Evolutionary conservation across 345 rosid genomes (phyloP).

Genomic region (Gossypium australe): DNA sequence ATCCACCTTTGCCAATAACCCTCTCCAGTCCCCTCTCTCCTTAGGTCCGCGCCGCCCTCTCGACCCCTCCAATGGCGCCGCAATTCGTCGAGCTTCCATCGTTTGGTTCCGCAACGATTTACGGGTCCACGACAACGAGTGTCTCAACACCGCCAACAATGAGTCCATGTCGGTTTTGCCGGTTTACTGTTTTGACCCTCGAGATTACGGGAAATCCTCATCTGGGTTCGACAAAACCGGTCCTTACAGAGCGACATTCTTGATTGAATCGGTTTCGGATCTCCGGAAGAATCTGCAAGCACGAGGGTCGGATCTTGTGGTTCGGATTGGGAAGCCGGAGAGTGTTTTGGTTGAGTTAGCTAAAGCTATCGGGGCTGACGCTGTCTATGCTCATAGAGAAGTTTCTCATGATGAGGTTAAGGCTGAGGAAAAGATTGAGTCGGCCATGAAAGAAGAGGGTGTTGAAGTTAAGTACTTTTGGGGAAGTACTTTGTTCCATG

Average conservation of each 20-base stretch:
- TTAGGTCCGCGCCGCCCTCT: constrained; percentile 80
- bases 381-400: constrained; percentile 81
- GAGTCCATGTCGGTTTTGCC: constrained; percentile 86
- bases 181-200: constrained; percentile 94
- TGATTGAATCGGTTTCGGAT: constrained; percentile 86
- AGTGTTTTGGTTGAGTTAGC: constrained; percentile 70
- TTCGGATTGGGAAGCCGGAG: constrained; percentile 83
- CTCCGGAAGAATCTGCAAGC: constrained; percentile 85
- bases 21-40: constrained; percentile 76
- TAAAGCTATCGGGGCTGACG: constrained; percentile 88
- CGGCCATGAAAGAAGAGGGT: constrained; percentile 85
- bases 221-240: constrained; percentile 92
- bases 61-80: constrained; percentile 83
- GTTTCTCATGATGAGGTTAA: constrained; percentile 82
- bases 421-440: constrained; percentile 80
- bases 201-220: constrained; percentile 85
- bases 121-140: constrained; percentile 90
- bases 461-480: constrained; percentile 84
- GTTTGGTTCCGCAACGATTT: constrained; percentile 96
- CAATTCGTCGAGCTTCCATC: constrained; percentile 73
- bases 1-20: constrained; percentile 77
- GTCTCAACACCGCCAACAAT: constrained; percentile 68
- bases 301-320: constrained; percentile 87
- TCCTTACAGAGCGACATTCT: constrained; percentile 75
- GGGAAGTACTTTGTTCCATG: constrained; percentile 93